phyloP scores from a whole-genome alignment of 2,329 filamentous ascomycete species.

The Talaromyces marneffei region DNA sequence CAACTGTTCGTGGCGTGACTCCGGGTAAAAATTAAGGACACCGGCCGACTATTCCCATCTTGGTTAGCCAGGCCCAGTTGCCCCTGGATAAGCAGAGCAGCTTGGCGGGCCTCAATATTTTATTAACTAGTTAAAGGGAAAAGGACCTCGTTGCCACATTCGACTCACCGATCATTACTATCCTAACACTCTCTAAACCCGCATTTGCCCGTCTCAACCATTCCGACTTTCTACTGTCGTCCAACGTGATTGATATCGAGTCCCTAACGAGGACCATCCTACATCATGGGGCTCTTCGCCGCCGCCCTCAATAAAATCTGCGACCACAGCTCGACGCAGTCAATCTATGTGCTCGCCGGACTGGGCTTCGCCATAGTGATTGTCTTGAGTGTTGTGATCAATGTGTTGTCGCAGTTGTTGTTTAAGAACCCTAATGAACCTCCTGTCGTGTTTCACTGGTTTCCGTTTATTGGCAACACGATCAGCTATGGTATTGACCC shows the following conservation, averaged over 20 bases:
- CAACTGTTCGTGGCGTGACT: background rate
- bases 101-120: background rate
- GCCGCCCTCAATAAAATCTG: constrained; percentile 41
- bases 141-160: background rate
- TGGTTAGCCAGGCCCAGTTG: background rate
- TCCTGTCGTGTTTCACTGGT: constrained; percentile 59
- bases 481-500: constrained; percentile 88
- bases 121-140: background rate
- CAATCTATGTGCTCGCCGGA: constrained; percentile 41
- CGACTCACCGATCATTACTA: background rate
- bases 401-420: constrained; percentile 73
- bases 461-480: constrained; percentile 78
- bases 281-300: constrained; percentile 49
- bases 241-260: background rate
- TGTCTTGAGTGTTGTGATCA: constrained; percentile 60
- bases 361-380: constrained; percentile 45
- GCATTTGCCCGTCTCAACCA: background rate
- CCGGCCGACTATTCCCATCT: background rate
- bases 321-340: constrained; percentile 43
- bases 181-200: no score
- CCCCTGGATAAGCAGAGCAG: background rate
- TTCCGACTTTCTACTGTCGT: background rate
- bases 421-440: constrained; percentile 78
- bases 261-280: background rate
- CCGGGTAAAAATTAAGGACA: constrained; percentile 3